phyloP scores from a whole-genome alignment of 768 basidiomycete species.

The Hortiboletus campestris region DNA sequence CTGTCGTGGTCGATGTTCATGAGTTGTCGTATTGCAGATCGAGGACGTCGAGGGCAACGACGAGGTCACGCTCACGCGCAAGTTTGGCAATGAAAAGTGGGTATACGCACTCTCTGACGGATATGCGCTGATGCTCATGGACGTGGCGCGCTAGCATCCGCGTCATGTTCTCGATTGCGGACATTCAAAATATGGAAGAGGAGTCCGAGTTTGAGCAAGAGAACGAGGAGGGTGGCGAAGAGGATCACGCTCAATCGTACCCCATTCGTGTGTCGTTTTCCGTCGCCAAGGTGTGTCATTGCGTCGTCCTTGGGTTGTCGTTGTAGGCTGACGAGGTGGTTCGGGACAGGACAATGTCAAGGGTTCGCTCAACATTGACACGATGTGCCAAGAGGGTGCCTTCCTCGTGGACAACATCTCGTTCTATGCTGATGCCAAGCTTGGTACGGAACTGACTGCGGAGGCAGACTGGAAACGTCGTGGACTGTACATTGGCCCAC shows the following conservation, averaged over 20 bases:
- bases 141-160: slow-evolving; percentile 44
- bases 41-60: slow-evolving; percentile 70
- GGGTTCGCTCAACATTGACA: slow-evolving; percentile 77
- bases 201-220: slow-evolving; percentile 39
- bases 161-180: slow-evolving; percentile 89
- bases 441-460: slow-evolving; percentile 75
- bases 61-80: slow-evolving; percentile 78
- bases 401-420: slow-evolving; percentile 91
- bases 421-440: slow-evolving; percentile 69
- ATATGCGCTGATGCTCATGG: neutral
- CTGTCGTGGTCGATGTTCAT: neutral
- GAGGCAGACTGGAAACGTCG: slow-evolving; percentile 95
- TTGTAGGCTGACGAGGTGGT: neutral
- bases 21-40: slow-evolving; percentile 44
- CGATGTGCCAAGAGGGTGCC: slow-evolving; percentile 72
- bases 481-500: slow-evolving; percentile 89
- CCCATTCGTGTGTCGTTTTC: slow-evolving; percentile 79
- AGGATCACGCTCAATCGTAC: slow-evolving; percentile 42
- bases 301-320: neutral
- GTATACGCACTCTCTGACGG: slow-evolving; percentile 26
- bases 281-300: slow-evolving; percentile 69
- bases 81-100: slow-evolving; percentile 88
- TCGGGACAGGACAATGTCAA: slow-evolving; percentile 42
- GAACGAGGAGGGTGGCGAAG: slow-evolving; percentile 35
- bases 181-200: slow-evolving; percentile 58